Evolutionary conservation across 177 flowering plant genomes (phyloP).

Genomic region (Vitis hybrid): DNA sequence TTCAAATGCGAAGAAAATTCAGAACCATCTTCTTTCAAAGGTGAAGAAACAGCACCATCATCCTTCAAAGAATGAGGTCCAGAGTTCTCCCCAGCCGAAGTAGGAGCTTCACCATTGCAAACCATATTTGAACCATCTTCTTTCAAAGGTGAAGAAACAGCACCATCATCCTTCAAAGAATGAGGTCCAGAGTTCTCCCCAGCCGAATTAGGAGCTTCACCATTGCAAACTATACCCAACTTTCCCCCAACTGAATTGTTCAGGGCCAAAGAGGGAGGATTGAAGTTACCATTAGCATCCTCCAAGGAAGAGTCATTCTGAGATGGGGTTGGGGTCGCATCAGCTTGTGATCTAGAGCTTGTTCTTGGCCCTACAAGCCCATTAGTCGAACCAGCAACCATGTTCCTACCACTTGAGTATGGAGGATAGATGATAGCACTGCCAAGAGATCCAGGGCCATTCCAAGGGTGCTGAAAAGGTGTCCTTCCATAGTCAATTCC

Average conservation of each 20-base stretch:
- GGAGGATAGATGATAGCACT: conserved; percentile 33
- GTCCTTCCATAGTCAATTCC: conserved; percentile 41
- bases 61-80: too few relatives aligned
- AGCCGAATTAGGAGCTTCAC: too few relatives aligned
- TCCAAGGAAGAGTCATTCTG: conserved; percentile 1
- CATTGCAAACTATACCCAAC: conserved; percentile 1
- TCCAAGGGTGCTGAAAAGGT: conserved; percentile 10
- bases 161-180: too few relatives aligned
- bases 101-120: too few relatives aligned
- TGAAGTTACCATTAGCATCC: too few relatives aligned
- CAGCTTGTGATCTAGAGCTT: conserved; percentile 1
- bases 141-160: too few relatives aligned
- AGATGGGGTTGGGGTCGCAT: conserved; percentile 11
- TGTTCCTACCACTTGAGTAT: conserved; percentile 36
- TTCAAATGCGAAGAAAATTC: too few relatives aligned
- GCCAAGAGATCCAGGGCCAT: conserved; percentile 41
- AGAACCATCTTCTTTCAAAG: conserved; percentile 9
- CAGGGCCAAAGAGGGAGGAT: too few relatives aligned
- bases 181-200: too few relatives aligned
- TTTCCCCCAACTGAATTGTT: conserved; percentile 15
- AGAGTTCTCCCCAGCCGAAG: too few relatives aligned
- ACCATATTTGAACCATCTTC: too few relatives aligned
- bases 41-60: conserved; percentile 16
- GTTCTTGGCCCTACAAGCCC: conserved; percentile 22
- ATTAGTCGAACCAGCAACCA: conserved; percentile 20